These are phyloP conservation scores for Casuarina cunninghamiana DNA, from an alignment of 306 rosid species.

Conservation along the genomic window DNA sequence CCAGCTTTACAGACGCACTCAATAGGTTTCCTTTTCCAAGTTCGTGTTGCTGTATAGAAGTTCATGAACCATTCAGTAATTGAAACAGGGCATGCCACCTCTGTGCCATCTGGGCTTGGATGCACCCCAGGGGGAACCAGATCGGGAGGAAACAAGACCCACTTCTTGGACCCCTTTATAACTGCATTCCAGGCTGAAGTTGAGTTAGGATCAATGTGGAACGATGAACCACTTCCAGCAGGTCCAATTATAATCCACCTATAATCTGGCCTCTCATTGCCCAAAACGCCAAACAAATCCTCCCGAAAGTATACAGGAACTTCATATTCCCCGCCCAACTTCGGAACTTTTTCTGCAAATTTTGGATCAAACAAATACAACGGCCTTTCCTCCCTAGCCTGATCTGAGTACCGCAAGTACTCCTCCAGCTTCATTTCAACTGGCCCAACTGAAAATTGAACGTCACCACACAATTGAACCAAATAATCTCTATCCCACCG, in stretches of 20 bases:
- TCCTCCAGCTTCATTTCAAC: conserved; percentile 79
- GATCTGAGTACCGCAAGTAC: conserved; percentile 71
- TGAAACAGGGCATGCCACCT: conserved; percentile 93
- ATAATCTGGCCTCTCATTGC: conserved; percentile 76
- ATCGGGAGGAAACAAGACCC: conserved; percentile 92
- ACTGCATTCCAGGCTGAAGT: conserved; percentile 99
- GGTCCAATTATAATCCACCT: conserved; percentile 94
- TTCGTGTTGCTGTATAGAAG: conserved; percentile 72
- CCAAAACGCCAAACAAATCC: conserved; percentile 81
- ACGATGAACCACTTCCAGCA: conserved; percentile 88
- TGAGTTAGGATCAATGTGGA: conserved; percentile 93
- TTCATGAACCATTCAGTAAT: conserved; percentile 98
- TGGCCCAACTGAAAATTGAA: conserved; percentile 74
- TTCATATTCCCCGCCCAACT: conserved; percentile 68
- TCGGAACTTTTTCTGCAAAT: conserved; percentile 77
- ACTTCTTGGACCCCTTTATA: conserved; percentile 90
- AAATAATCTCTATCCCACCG: conserved; percentile 89
- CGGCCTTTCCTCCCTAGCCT: conserved; percentile 82
- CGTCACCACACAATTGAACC: conserved; percentile 62
- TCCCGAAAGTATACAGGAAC: conserved; percentile 73
- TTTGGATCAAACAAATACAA: conserved; percentile 86
- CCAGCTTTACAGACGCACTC: conserved; percentile 94
- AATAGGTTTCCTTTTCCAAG: conserved; percentile 75
- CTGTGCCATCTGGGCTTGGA: conserved; percentile 95
- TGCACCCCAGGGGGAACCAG: conserved; percentile 88